phyloP scores from a whole-genome alignment of 2,329 filamentous ascomycete species.

The Ramichloridium luteum region DNA sequence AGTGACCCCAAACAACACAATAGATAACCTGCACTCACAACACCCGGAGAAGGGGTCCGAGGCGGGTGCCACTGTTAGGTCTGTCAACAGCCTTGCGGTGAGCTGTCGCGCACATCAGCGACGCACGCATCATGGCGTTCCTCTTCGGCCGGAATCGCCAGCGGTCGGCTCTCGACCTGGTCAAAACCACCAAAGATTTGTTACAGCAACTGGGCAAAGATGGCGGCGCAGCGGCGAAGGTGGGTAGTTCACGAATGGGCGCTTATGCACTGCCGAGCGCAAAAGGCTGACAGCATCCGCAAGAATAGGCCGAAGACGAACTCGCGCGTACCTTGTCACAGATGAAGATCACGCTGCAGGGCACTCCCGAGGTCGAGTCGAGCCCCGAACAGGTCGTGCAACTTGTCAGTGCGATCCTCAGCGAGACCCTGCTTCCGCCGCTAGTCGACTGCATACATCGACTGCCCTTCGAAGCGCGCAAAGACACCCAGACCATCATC shows the following conservation, averaged over 20 bases:
- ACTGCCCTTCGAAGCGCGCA: constrained; percentile 88
- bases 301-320: constrained; percentile 64
- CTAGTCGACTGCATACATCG: constrained; percentile 72
- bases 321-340: constrained; percentile 72
- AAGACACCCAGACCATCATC: constrained; percentile 91
- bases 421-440: constrained; percentile 77
- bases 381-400: constrained; percentile 79
- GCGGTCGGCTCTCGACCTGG: constrained; percentile 50
- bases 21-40: no score
- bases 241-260: constrained; percentile 6
- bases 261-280: constrained; percentile 16
- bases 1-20: no score
- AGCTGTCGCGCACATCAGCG: no score
- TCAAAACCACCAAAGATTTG: constrained; percentile 51
- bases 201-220: constrained; percentile 44
- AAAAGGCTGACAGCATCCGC: no score
- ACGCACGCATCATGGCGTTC: constrained; percentile 49
- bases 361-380: constrained; percentile 79
- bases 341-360: constrained; percentile 89
- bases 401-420: constrained; percentile 70
- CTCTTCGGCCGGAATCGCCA: constrained; percentile 52
- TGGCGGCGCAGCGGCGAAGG: constrained; percentile 32
- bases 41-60: no score
- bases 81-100: no score
- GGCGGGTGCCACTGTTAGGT: no score